These are phyloP conservation scores for Bacidia gigantensis DNA, from an alignment of 495 filamentous ascomycete genomes.

Conservation along the genomic window DNA sequence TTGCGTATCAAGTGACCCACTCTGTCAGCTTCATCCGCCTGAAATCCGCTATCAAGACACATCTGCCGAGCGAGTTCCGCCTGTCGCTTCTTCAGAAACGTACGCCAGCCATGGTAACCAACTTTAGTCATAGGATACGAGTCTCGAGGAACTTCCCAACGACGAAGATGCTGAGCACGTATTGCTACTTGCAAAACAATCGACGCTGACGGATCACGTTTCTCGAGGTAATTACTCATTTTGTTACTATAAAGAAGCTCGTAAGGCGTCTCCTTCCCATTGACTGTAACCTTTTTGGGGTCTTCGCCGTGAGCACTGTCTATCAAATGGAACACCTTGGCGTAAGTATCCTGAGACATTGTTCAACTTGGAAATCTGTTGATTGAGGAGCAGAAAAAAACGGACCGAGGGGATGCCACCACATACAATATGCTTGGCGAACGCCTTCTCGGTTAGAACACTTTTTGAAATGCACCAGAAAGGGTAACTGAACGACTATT, in stretches of 20 bases:
- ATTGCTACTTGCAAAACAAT: slow-evolving; percentile 56
- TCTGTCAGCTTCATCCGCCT: slow-evolving; percentile 32
- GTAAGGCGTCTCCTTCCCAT: slow-evolving; percentile 41
- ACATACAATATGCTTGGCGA: too few species aligned
- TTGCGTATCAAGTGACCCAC: slow-evolving; percentile 51
- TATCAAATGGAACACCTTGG: slow-evolving; percentile 37
- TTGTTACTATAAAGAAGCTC: slow-evolving; percentile 69
- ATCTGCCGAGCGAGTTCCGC: slow-evolving; percentile 45
- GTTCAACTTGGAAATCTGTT: too few species aligned
- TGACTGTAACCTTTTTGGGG: slow-evolving; percentile 32
- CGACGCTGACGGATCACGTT: slow-evolving; percentile 40
- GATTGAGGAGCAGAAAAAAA: too few species aligned
- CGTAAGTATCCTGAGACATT: neutral
- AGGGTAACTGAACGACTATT: too few species aligned
- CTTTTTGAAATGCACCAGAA: too few species aligned
- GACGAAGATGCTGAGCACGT: slow-evolving; percentile 67
- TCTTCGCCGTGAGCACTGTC: slow-evolving; percentile 61
- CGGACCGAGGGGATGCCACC: too few species aligned
- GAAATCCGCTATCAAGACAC: slow-evolving; percentile 38
- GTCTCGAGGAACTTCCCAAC: slow-evolving; percentile 64
- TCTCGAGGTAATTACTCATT: slow-evolving; percentile 56
- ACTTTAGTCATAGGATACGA: slow-evolving; percentile 53
- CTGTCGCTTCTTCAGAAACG: slow-evolving; percentile 54
- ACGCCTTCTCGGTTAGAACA: too few species aligned
- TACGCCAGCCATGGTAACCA: slow-evolving; percentile 67